Evolutionary conservation across 176 grass and related monocot genomes (phyloP).

Genomic region (Themeda triandra): DNA sequence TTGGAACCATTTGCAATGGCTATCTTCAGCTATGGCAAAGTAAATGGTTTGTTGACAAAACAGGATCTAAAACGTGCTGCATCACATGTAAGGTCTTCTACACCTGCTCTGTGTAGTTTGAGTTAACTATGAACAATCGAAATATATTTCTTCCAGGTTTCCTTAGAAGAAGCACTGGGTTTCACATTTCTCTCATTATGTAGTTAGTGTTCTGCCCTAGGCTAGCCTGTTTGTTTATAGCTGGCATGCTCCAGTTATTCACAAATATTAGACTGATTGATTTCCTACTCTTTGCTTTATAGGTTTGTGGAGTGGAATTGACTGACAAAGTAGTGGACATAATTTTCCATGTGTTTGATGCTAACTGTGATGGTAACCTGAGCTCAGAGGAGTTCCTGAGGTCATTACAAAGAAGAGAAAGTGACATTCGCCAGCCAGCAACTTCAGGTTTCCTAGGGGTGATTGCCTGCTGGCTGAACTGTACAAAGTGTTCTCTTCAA

Average conservation of each 20-base stretch:
- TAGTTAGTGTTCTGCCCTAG: neutral
- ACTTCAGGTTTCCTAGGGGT: slow-evolving; percentile 44
- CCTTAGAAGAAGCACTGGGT: neutral
- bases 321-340: slow-evolving; percentile 76
- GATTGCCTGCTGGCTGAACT: slow-evolving; percentile 72
- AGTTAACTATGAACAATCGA: slow-evolving; percentile 7
- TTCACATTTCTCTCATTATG: neutral
- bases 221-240: neutral
- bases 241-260: neutral
- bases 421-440: slow-evolving; percentile 58
- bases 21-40: slow-evolving; percentile 91
- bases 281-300: neutral
- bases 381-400: slow-evolving; percentile 91
- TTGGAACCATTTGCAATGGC: slow-evolving; percentile 78
- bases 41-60: slow-evolving; percentile 91
- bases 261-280: neutral
- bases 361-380: slow-evolving; percentile 69
- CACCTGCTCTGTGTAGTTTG: neutral
- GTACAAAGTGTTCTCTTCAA: slow-evolving; percentile 51
- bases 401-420: slow-evolving; percentile 71
- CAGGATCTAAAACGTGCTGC: slow-evolving; percentile 83
- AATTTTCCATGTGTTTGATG: slow-evolving; percentile 89
- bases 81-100: slow-evolving; percentile 59
- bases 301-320: slow-evolving; percentile 87
- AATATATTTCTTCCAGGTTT: neutral